These are phyloP conservation scores for Terfezia boudieri DNA, from an alignment of 495 filamentous ascomycete genomes.

Conservation along the genomic window DNA sequence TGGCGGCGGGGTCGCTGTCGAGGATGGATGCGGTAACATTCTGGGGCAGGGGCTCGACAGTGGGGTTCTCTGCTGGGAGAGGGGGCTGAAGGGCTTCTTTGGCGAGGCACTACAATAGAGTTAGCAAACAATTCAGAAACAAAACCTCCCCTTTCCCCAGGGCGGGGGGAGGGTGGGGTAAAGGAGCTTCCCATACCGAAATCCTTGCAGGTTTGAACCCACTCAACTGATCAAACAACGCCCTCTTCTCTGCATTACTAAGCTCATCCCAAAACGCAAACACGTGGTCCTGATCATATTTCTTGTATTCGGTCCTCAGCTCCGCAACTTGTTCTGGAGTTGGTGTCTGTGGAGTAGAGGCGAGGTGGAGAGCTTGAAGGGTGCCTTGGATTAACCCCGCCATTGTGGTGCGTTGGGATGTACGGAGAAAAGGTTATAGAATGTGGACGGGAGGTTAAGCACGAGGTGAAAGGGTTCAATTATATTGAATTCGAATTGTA, in stretches of 20 bases:
- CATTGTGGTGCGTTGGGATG: not conserved
- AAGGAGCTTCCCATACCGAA: slow-evolving; percentile 6
- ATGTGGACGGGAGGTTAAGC: no score
- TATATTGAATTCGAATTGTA: no score
- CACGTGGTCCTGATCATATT: slow-evolving; percentile 70
- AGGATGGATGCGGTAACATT: slow-evolving; percentile 73
- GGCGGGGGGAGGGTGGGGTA: not conserved
- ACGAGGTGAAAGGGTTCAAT: no score
- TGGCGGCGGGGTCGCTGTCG: slow-evolving; percentile 59
- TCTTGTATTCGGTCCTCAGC: slow-evolving; percentile 54
- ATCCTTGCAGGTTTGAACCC: slow-evolving; percentile 45
- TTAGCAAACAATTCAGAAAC: not conserved
- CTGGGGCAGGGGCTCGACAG: slow-evolving; percentile 78
- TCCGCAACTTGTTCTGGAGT: slow-evolving; percentile 46
- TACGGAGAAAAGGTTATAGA: no score
- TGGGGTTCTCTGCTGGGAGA: slow-evolving; percentile 19
- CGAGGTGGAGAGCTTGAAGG: slow-evolving; percentile 31
- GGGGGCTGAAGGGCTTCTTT: slow-evolving; percentile 62
- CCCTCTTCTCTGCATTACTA: slow-evolving; percentile 42
- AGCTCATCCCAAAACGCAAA: slow-evolving; percentile 78
- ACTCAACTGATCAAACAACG: slow-evolving; percentile 59
- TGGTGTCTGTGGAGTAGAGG: slow-evolving; percentile 49
- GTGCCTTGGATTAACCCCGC: slow-evolving; percentile 10
- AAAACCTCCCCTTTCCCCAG: not conserved
- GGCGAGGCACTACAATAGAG: slow-evolving; percentile 43